phyloP scores from a whole-genome alignment of 129 eudicot genomes.

The Flaveria trinervia region DNA sequence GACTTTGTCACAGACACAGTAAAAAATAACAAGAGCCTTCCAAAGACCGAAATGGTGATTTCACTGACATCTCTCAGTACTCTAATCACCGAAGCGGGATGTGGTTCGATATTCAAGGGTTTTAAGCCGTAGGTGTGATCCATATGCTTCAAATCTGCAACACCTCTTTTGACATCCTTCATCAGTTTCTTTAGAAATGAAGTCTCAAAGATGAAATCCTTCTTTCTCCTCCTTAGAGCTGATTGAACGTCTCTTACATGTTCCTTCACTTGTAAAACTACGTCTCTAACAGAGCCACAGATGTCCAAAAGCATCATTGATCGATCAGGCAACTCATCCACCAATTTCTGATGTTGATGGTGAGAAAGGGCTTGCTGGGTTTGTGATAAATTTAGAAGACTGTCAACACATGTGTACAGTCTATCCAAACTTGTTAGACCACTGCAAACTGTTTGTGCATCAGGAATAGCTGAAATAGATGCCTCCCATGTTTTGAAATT shows the following conservation, averaged over 20 bases:
- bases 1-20: conserved; percentile 32
- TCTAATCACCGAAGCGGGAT: conserved; percentile 32
- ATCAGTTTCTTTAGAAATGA: conserved; percentile 30
- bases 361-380: conserved; percentile 47
- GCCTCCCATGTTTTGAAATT: conserved; percentile 36
- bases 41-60: conserved; percentile 33
- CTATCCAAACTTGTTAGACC: conserved; percentile 42
- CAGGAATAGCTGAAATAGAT: conserved; percentile 17
- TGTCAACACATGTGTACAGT: conserved; percentile 46
- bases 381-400: conserved; percentile 31
- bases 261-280: conserved; percentile 39
- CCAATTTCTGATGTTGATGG: conserved; percentile 30
- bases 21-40: conserved; percentile 38
- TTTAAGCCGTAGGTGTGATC: conserved; percentile 16
- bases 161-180: conserved; percentile 37
- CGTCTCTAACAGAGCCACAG: conserved; percentile 36
- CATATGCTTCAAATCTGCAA: conserved; percentile 34
- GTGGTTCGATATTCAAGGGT: conserved; percentile 33
- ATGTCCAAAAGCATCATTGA: conserved; percentile 45
- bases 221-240: conserved; percentile 35
- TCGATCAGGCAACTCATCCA: conserved; percentile 36
- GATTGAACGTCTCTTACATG: conserved; percentile 38
- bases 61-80: conserved; percentile 42
- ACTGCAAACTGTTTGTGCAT: conserved; percentile 23
- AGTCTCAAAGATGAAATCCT: conserved; percentile 27